Conservation (phyloP, 177 flowering plant species). For the Vitis hybrid region DNA sequence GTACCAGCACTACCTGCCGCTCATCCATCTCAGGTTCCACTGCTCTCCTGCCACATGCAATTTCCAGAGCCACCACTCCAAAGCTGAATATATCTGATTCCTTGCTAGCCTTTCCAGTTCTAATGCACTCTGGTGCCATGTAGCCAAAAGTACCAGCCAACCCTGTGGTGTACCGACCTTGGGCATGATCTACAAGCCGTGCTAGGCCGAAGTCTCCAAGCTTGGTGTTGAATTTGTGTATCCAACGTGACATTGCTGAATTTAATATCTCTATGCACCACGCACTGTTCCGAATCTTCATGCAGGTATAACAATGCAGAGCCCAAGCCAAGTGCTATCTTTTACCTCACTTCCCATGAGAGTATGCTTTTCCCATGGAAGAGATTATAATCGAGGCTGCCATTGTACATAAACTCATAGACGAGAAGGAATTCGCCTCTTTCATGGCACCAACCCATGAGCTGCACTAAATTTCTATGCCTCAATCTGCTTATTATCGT, state of each 20-base stretch:
- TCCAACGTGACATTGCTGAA: conserved; percentile 52
- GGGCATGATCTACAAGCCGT: conserved; percentile 43
- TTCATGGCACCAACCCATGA: conserved; percentile 52
- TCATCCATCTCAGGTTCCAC: conserved; percentile 5
- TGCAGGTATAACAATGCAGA: conserved; percentile 42
- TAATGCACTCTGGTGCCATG: conserved; percentile 41
- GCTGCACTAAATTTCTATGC: conserved; percentile 40
- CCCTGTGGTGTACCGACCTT: conserved; percentile 33
- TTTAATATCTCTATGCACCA: conserved; percentile 44
- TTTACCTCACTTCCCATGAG: conserved; percentile 36
- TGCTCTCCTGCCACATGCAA: conserved; percentile 38
- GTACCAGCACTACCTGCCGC: conserved; percentile 20
- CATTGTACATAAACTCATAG: conserved; percentile 40
- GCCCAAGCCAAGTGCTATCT: conserved; percentile 35
- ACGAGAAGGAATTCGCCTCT: conserved; percentile 32
- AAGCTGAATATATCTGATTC: conserved; percentile 47
- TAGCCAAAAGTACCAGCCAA: conserved; percentile 48
- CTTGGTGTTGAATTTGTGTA: conserved; percentile 42
- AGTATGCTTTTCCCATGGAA: conserved; percentile 28
- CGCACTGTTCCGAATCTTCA: conserved; percentile 49
- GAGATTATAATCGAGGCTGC: conserved; percentile 45
- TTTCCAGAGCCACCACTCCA: conserved; percentile 43
- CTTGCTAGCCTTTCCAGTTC: conserved; percentile 41
- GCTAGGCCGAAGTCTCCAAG: conserved; percentile 59
- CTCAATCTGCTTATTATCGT: conserved; percentile 35